Evolutionary conservation across 2,329 filamentous ascomycete species (phyloP).

Genomic region (Penicillium sp.): DNA sequence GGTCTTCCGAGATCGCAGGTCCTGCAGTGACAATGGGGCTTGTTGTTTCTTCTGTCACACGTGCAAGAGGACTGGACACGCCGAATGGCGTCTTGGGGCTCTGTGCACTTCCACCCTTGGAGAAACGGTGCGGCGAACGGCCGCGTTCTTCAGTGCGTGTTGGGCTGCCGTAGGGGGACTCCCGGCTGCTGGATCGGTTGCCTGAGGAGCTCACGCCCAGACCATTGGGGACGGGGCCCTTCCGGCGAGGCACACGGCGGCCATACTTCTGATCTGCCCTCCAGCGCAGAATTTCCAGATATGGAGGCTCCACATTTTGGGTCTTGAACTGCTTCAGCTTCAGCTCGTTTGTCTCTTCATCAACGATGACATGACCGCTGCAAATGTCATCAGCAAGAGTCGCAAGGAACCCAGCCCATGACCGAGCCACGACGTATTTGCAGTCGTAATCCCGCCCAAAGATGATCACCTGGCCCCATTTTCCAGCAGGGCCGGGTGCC

Average conservation of each 20-base stretch:
- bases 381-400: constrained; percentile 84
- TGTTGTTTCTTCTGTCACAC: constrained; percentile 47
- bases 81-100: constrained; percentile 47
- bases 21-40: constrained; percentile 38
- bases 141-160: constrained; percentile 48
- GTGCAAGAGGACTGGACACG: constrained; percentile 48
- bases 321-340: constrained; percentile 91
- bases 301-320: constrained; percentile 83
- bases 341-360: constrained; percentile 87
- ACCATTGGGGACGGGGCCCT: constrained; percentile 45
- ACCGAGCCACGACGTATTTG: constrained; percentile 93
- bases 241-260: constrained; percentile 52
- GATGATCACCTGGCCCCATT: constrained; percentile 95
- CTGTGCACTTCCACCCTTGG: constrained; percentile 42
- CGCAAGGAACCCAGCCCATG: constrained; percentile 85
- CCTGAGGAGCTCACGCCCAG: constrained; percentile 55
- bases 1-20: constrained; percentile 35
- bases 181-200: constrained; percentile 45
- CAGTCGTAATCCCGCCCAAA: constrained; percentile 98
- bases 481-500: constrained; percentile 81
- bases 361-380: constrained; percentile 86
- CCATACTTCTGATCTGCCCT: constrained; percentile 94
- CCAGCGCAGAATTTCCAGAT: constrained; percentile 94
- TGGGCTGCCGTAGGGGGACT: constrained; percentile 55
- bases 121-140: constrained; percentile 50